Conservation (phyloP, 768 basidiomycete genomes). For the Galerina sulciceps region DNA sequence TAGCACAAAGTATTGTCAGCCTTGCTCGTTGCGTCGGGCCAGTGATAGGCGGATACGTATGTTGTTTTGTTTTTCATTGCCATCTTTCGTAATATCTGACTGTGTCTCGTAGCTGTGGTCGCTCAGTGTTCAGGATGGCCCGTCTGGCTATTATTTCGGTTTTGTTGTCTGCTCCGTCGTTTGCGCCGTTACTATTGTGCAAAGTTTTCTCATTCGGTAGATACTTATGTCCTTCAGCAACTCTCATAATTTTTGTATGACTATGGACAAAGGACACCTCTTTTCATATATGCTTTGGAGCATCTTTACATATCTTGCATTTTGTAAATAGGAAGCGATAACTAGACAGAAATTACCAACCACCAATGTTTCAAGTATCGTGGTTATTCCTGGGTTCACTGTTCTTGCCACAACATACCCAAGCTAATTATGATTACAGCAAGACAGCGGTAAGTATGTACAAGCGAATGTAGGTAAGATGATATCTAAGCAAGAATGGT, state of each 20-base stretch:
- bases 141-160: conserved; percentile 75
- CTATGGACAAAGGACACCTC: not conserved
- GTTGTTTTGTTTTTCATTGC: conserved; percentile 23
- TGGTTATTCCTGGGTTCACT: no score
- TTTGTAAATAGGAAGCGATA: not conserved
- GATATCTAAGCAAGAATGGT: not conserved
- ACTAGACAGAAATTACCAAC: conserved; percentile 1
- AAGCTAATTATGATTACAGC: not conserved
- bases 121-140: conserved; percentile 65
- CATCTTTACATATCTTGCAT: conserved; percentile 4
- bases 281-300: not conserved
- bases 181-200: conserved; percentile 65
- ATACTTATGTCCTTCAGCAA: not conserved
- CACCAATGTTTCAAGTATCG: not conserved
- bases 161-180: conserved; percentile 69
- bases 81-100: conserved; percentile 1
- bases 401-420: not conserved
- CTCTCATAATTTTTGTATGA: not conserved
- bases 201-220: conserved; percentile 76
- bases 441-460: not conserved
- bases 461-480: not conserved
- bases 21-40: conserved; percentile 92
- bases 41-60: conserved; percentile 80
- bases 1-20: conserved; percentile 95
- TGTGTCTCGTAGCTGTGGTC: conserved; percentile 65